A percentile compares a stretch with the other conserved stretches of the same genome.
These are phyloP conservation scores for Trichoderma koningiopsis DNA, from an alignment of 2,329 filamentous ascomycete genomes.

Conservation along the genomic window DNA sequence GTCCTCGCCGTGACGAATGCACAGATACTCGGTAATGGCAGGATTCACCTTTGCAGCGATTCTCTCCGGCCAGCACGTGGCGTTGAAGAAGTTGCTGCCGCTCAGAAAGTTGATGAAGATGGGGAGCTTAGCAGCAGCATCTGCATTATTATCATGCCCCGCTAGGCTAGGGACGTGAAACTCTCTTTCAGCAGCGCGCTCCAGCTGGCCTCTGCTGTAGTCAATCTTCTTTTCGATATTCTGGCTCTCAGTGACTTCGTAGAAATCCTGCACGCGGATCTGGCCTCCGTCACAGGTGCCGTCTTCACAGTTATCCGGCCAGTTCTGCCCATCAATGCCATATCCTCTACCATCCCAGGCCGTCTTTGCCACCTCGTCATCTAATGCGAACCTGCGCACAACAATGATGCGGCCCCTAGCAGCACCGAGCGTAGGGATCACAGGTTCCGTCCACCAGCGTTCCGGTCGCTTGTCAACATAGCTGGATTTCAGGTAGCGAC, in stretches of 20 bases:
- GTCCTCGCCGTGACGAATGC: conserved; percentile 56
- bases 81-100: conserved; percentile 92
- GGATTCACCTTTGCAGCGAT: conserved; percentile 89
- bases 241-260: conserved; percentile 75
- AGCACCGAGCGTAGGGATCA: conserved; percentile 76
- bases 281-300: conserved; percentile 69
- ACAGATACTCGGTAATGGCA: conserved; percentile 65
- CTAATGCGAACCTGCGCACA: conserved; percentile 75
- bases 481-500: conserved; percentile 69
- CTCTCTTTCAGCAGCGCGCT: conserved; percentile 62
- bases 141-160: conserved; percentile 30
- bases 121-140: conserved; percentile 49
- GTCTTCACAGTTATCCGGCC: conserved; percentile 88
- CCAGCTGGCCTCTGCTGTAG: conserved; percentile 73
- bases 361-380: conserved; percentile 52
- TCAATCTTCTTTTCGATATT: conserved; percentile 81
- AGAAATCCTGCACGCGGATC: conserved; percentile 91
- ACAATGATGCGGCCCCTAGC: conserved; percentile 82
- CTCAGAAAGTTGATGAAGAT: conserved; percentile 90
- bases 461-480: conserved; percentile 62
- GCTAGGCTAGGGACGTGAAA: conserved; percentile 48
- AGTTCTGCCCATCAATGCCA: conserved; percentile 65
- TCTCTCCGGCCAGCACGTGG: conserved; percentile 88
- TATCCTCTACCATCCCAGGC: conserved; percentile 56
- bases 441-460: conserved; percentile 78